Base-by-base conservation (phyloP, 2,329 filamentous ascomycete genomes). In the Boeremia exigua region DNA sequence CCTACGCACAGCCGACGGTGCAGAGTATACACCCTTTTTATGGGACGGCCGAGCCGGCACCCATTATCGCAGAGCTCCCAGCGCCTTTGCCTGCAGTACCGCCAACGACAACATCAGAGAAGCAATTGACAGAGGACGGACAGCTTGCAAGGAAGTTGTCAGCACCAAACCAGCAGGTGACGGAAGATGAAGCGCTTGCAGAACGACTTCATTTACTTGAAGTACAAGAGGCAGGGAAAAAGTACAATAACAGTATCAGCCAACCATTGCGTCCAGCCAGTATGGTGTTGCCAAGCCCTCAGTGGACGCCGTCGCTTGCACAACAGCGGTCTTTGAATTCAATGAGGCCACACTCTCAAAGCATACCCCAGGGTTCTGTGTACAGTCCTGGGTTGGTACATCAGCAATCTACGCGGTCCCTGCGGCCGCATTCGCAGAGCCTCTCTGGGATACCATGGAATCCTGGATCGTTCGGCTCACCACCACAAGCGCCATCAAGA, bases 111-210 rank as follows among this genome's bases (percentile, higher is more conserved):
- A 72, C 70, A 11, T 37, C 70, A 3, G 48, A 61, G n/a, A 57
- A 68, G 45, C 70, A 74, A 29, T 37, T 73, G 25, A 70, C 54
- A 19, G 63, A 72, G 33, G 71, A 74, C 54, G 67, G 70, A 54
- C 48, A 65, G 25, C 59, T 73, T 17, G 71, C 71, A 17, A 67
- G 65, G 23, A 69, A 62, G 37, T 48, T 74, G 12, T 63, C 65
- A 25, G 59, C 66, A 11, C 53, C 72, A 30, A 66, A 72, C 11
- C 34, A 68, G 43, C 70, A 74, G 27, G 34, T 70, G 17, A 68
- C 50, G 19, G 63, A 71, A 36, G 71, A 74, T 53, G 67, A 72
- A 46, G 46, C 64, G 23, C 60, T 74, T 8, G 71, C 71, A 17
- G 66, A 60, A 28, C 67, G 60, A 40, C 52, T 74, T 11, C 63